Evolutionary conservation across 2,329 filamentous ascomycete species (phyloP).

Genomic region (Didymellaceae sp.): DNA sequence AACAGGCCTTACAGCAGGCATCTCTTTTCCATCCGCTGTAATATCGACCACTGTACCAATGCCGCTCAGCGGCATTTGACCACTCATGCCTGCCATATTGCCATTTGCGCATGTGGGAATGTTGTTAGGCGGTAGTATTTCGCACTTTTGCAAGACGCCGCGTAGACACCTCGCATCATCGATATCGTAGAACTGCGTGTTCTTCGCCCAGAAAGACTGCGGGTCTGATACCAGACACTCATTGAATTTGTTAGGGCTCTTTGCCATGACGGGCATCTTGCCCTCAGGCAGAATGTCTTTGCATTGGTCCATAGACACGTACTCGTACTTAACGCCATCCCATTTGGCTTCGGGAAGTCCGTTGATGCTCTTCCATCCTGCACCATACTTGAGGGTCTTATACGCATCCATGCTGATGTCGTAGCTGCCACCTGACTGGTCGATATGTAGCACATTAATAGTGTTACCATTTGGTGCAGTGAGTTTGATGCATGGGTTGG

Average conservation of each 20-base stretch:
- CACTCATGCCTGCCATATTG: conserved; percentile 18
- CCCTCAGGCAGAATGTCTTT: conserved; percentile 52
- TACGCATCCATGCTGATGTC: conserved; percentile 69
- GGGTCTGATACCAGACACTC: conserved; percentile 20
- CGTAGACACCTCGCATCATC: conserved; percentile 10
- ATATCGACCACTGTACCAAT: conserved; percentile 22
- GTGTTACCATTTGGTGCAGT: conserved; percentile 55
- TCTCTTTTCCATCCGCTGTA: conserved; percentile 16
- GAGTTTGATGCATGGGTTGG: conserved; percentile 65
- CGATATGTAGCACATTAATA: conserved; percentile 65
- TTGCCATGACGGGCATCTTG: conserved; percentile 24
- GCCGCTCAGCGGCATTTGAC: conserved; percentile 16
- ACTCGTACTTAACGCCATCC: conserved; percentile 63
- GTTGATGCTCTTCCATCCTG: conserved; percentile 54
- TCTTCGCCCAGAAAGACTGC: conserved; percentile 13
- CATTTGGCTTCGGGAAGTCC: conserved; percentile 36
- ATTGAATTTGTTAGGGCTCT: conserved; percentile 22
- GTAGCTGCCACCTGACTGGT: conserved; percentile 62
- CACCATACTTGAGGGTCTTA: conserved; percentile 64
- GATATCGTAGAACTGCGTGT: conserved; percentile 54
- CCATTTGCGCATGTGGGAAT: conserved; percentile 24
- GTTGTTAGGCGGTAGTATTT: conserved; percentile 22
- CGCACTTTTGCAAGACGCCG: conserved; percentile 28
- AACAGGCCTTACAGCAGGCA: conserved; percentile 3
- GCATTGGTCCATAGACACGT: conserved; percentile 58